A percentile compares a stretch with the other conserved stretches of the same genome.
Evolutionary conservation across 2,329 filamentous ascomycete genomes (phyloP).

Genomic region (Colletotrichum falcatum): DNA sequence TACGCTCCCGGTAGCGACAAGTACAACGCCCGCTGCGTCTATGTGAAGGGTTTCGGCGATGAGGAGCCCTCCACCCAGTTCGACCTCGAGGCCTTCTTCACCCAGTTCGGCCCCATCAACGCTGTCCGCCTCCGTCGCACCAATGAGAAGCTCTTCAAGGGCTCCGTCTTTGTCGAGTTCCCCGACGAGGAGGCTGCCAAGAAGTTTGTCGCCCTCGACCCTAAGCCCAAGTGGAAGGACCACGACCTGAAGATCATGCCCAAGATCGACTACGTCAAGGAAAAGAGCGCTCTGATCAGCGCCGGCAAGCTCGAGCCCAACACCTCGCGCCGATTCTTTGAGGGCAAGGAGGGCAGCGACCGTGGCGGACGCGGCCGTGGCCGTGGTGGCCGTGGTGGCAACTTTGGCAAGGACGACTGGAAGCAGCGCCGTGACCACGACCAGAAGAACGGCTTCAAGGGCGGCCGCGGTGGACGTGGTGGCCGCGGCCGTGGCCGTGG

Average conservation of each 20-base stretch:
- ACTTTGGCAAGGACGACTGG: conserved; percentile 66
- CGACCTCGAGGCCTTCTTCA: conserved; percentile 93
- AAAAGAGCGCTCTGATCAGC: conserved; percentile 79
- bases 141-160: conserved; percentile 84
- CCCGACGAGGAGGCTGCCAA: conserved; percentile 80
- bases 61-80: conserved; percentile 89
- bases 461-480: conserved; percentile 58
- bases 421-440: conserved; percentile 73
- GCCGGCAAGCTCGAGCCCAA: conserved; percentile 76
- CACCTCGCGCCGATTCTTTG: conserved; percentile 59
- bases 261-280: conserved; percentile 88
- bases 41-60: conserved; percentile 93
- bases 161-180: conserved; percentile 96
- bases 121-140: conserved; percentile 88
- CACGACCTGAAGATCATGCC: conserved; percentile 84
- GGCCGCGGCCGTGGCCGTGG: conserved; percentile 55
- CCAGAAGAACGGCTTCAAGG: conserved; percentile 67
- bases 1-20: conserved; percentile 71
- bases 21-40: conserved; percentile 80
- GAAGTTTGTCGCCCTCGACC: conserved; percentile 83
- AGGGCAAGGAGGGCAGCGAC: conserved; percentile 55
- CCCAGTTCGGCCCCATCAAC: conserved; percentile 81
- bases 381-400: conserved; percentile 53
- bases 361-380: conserved; percentile 49
- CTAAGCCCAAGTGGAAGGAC: conserved; percentile 86